Evolutionary conservation across 139 green algal species (phyloP).

Genomic region (Pleodorina starrii): DNA sequence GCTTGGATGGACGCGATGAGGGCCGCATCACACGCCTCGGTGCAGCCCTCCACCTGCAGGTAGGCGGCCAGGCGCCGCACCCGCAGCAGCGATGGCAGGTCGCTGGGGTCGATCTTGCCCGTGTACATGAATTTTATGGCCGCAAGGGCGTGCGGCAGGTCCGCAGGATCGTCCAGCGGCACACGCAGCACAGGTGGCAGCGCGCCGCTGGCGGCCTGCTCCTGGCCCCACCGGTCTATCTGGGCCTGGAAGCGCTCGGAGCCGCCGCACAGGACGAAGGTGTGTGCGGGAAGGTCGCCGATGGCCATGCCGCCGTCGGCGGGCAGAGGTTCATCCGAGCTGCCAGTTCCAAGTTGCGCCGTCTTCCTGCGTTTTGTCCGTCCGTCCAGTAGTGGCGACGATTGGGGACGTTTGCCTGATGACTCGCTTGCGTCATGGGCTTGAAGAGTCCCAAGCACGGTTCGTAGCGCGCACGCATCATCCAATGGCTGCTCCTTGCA

Average conservation of each 20-base stretch:
- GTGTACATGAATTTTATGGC: neutral
- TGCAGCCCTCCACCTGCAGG: too few relatives aligned
- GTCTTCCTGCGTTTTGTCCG: too few relatives aligned
- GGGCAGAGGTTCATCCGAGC: too few relatives aligned
- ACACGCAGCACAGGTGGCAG: slow-evolving; percentile 13
- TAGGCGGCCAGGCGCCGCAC: neutral
- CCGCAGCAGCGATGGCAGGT: neutral
- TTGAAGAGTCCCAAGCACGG: too few relatives aligned
- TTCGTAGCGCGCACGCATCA: too few relatives aligned
- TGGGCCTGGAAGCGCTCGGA: neutral
- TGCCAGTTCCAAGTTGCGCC: too few relatives aligned
- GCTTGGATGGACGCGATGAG: neutral
- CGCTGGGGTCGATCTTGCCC: neutral
- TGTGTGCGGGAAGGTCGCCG: neutral
- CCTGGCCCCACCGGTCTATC: neutral
- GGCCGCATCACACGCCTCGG: neutral
- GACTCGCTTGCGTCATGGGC: too few relatives aligned
- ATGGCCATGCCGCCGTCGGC: too few relatives aligned
- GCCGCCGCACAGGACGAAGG: neutral
- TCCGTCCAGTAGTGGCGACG: too few relatives aligned
- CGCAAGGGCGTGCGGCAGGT: neutral
- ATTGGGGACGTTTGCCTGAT: too few relatives aligned
- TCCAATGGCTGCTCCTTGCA: too few relatives aligned
- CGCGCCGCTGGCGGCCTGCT: neutral
- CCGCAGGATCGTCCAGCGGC: too few relatives aligned